Percentiles rank a stretch among this genome's conserved stretches.
Conservation (phyloP, 2,329 filamentous ascomycete genomes). For the Cryphonectria parasitica region DNA sequence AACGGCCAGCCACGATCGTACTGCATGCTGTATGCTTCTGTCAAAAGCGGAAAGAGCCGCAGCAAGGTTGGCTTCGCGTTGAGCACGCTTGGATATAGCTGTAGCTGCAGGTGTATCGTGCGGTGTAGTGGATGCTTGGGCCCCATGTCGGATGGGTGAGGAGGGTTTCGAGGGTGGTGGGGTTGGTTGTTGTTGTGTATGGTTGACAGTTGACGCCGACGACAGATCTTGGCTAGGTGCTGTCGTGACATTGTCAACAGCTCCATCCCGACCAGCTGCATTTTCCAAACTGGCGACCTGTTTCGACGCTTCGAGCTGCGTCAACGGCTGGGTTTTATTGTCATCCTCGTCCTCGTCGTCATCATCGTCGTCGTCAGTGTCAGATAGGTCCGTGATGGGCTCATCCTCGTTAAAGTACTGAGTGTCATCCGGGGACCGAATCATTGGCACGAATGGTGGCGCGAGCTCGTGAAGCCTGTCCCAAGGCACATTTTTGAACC, state of each 20-base stretch:
- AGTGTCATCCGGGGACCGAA: constrained; percentile 71
- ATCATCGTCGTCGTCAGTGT: constrained; percentile 43
- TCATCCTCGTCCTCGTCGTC: constrained; percentile 35
- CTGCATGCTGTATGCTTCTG: constrained; percentile 46
- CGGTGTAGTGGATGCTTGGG: constrained; percentile 18
- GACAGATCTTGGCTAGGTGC: constrained; percentile 7
- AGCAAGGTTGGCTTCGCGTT: constrained; percentile 36
- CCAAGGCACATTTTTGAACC: constrained; percentile 83
- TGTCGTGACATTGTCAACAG: constrained; percentile 6
- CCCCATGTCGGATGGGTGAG: not conserved
- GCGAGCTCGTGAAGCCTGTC: constrained; percentile 68
- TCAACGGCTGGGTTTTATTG: constrained; percentile 12
- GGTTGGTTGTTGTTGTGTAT: constrained; percentile 1
- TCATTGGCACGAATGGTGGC: constrained; percentile 80
- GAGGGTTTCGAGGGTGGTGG: not conserved
- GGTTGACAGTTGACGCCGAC: constrained; percentile 13
- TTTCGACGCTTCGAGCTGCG: constrained; percentile 2
- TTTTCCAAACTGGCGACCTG: not conserved
- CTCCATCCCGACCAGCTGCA: constrained; percentile 15
- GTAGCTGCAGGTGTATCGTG: not conserved
- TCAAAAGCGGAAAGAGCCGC: constrained; percentile 44
- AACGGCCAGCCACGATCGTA: constrained; percentile 49
- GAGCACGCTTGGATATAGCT: constrained; percentile 13
- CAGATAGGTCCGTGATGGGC: constrained; percentile 66
- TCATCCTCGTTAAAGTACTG: constrained; percentile 90